Evolutionary conservation across 306 rosid genomes (phyloP).

Genomic region (Medicago ruthenica): DNA sequence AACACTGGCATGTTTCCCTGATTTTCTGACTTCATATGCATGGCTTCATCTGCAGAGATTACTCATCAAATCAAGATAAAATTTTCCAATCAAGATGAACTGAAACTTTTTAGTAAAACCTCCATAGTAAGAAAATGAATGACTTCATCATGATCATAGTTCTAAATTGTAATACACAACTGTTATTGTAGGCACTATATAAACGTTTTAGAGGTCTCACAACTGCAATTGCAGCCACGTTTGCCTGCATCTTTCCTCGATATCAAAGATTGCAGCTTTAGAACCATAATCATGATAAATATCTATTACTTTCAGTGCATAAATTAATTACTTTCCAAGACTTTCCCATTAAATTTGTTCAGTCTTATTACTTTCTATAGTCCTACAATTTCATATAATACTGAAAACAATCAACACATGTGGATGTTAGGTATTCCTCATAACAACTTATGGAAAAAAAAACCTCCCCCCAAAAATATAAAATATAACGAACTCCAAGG

Average conservation of each 20-base stretch:
- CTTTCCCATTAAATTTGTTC: too few relatives aligned
- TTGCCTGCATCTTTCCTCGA: background rate
- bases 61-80: background rate
- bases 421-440: too few relatives aligned
- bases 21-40: slow-evolving; percentile 39
- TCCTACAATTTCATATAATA: too few relatives aligned
- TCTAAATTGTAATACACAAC: background rate
- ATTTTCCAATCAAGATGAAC: background rate
- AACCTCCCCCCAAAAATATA: too few relatives aligned
- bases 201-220: background rate
- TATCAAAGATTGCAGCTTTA: background rate
- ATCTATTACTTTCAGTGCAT: too few relatives aligned
- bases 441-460: too few relatives aligned
- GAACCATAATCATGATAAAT: background rate
- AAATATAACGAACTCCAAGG: too few relatives aligned
- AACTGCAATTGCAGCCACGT: background rate
- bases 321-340: too few relatives aligned
- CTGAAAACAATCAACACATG: too few relatives aligned
- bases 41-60: slow-evolving; percentile 50
- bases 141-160: background rate
- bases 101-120: background rate
- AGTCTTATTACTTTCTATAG: too few relatives aligned
- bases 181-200: background rate
- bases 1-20: slow-evolving; percentile 49
- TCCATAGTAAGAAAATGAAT: background rate